Evolutionary conservation across 352 stramenopile genomes (phyloP).

Genomic region (Pythium periplocum): DNA sequence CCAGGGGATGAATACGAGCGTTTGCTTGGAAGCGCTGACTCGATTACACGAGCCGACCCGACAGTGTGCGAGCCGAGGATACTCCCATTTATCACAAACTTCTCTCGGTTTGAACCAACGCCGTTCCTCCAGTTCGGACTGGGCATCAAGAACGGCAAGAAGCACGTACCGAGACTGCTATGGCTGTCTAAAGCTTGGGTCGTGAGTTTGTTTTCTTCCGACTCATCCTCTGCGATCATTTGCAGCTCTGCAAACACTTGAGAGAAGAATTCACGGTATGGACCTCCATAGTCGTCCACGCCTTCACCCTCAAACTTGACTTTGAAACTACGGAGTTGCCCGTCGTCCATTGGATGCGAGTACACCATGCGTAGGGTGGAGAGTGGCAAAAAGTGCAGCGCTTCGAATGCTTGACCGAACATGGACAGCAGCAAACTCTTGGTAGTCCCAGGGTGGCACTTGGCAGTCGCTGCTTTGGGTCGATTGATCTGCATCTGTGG

Average conservation of each 20-base stretch:
- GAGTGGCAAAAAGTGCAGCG: slow-evolving; percentile 79
- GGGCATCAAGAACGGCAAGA: slow-evolving; percentile 83
- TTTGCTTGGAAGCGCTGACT: not conserved
- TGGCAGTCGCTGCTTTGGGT: slow-evolving; percentile 74
- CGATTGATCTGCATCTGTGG: slow-evolving; percentile 82
- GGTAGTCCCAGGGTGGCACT: slow-evolving; percentile 56
- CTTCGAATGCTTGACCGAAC: slow-evolving; percentile 83
- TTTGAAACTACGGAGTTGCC: slow-evolving; percentile 88
- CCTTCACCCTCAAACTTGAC: slow-evolving; percentile 94
- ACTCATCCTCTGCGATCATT: slow-evolving; percentile 25
- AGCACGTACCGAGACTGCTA: slow-evolving; percentile 22
- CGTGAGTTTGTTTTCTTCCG: slow-evolving; percentile 7
- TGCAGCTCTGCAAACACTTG: slow-evolving; percentile 76
- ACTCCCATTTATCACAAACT: slow-evolving; percentile 75
- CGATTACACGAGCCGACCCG: slow-evolving; percentile 10
- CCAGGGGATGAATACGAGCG: not conserved
- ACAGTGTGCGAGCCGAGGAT: slow-evolving; percentile 7
- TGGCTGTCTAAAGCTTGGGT: slow-evolving; percentile 6
- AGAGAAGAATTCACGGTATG: slow-evolving; percentile 91
- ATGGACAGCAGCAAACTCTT: slow-evolving; percentile 71
- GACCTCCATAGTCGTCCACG: slow-evolving; percentile 92
- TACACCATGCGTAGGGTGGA: slow-evolving; percentile 83
- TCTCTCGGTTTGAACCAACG: slow-evolving; percentile 73
- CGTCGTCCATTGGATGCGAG: slow-evolving; percentile 91
- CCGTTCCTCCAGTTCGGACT: slow-evolving; percentile 85